Evolutionary conservation across 2,329 filamentous ascomycete genomes (phyloP).

Genomic region (Monosporascus sp.): DNA sequence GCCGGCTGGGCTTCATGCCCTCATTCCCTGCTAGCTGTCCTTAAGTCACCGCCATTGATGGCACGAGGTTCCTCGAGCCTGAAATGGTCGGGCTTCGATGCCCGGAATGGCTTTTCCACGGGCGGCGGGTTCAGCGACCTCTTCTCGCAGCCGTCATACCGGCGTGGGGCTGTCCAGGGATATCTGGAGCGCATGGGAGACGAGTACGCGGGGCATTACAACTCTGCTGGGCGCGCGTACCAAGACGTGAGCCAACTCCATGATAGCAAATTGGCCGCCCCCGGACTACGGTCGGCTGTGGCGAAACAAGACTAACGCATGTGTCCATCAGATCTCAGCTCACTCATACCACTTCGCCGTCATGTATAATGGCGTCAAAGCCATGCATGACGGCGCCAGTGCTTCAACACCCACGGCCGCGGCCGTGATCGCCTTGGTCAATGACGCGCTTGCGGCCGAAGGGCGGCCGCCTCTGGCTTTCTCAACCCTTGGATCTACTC

Average conservation of each 20-base stretch:
- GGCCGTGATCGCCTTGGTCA: constrained; percentile 50
- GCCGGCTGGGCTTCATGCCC: constrained; percentile 39
- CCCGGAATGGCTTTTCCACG: constrained; percentile 40
- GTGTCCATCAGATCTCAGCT: constrained; percentile 30
- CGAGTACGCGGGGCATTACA: constrained; percentile 17
- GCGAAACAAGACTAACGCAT: too few species aligned
- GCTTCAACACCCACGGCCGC: constrained; percentile 51
- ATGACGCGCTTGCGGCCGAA: constrained; percentile 44
- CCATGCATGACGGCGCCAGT: constrained; percentile 23
- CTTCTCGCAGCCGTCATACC: constrained; percentile 42
- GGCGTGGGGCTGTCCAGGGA: constrained; percentile 33
- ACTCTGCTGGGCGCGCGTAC: constrained; percentile 39
- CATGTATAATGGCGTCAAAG: constrained; percentile 29
- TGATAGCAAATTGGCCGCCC: too few species aligned
- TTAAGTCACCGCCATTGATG: constrained; percentile 24
- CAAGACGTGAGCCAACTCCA: constrained; percentile 33
- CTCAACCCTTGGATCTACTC: constrained; percentile 44
- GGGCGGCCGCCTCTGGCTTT: constrained; percentile 40
- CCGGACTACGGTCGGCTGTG: too few species aligned
- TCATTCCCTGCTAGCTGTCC: constrained; percentile 47
- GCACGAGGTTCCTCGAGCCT: constrained; percentile 13
- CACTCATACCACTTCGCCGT: constrained; percentile 37
- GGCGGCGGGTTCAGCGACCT: constrained; percentile 48
- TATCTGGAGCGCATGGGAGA: constrained; percentile 38
- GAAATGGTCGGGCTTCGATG: constrained; percentile 38